A percentile compares a stretch with the other conserved stretches of the same genome.
phyloP scores from a whole-genome alignment of 192 early-diverging fungal genomes.

The Coemansia sp. region DNA sequence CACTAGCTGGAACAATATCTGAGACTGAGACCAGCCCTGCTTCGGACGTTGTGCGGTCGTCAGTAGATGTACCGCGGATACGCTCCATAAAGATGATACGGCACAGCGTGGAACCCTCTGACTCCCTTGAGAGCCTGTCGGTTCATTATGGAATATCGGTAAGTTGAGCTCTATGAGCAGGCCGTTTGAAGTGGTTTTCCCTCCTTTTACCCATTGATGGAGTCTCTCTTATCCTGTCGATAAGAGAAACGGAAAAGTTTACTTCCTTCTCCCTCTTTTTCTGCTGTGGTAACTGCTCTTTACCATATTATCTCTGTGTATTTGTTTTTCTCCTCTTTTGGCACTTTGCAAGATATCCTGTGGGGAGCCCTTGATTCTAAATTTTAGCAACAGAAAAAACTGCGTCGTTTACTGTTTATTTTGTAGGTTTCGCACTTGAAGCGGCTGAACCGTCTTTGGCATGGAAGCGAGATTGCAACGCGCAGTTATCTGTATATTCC shows the following conservation, averaged over 20 bases:
- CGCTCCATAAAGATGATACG: slow-evolving; percentile 50
- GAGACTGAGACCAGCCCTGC: slow-evolving; percentile 13
- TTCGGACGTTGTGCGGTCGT: neutral
- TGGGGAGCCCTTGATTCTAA: neutral
- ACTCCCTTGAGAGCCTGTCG: slow-evolving; percentile 41
- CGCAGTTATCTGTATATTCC: slow-evolving; percentile 46
- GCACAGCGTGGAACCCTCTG: slow-evolving; percentile 18
- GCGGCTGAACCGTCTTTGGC: slow-evolving; percentile 52
- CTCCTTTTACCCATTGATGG: no score
- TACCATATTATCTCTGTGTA: no score
- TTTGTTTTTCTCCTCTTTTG: neutral
- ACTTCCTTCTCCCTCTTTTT: neutral
- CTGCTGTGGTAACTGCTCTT: neutral
- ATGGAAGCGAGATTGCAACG: slow-evolving; percentile 36
- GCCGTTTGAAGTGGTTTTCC: no score
- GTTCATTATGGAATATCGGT: slow-evolving; percentile 41
- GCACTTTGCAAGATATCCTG: neutral
- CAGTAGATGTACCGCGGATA: neutral
- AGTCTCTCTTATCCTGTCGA: neutral
- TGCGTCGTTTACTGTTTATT: slow-evolving; percentile 1
- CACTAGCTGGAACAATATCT: slow-evolving; percentile 2
- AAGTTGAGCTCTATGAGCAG: slow-evolving; percentile 3
- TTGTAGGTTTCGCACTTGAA: slow-evolving; percentile 43
- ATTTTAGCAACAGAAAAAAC: neutral
- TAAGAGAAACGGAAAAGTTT: neutral